phyloP scores from a whole-genome alignment of 2,329 filamentous ascomycete genomes.

The Aspergillus terreus region DNA sequence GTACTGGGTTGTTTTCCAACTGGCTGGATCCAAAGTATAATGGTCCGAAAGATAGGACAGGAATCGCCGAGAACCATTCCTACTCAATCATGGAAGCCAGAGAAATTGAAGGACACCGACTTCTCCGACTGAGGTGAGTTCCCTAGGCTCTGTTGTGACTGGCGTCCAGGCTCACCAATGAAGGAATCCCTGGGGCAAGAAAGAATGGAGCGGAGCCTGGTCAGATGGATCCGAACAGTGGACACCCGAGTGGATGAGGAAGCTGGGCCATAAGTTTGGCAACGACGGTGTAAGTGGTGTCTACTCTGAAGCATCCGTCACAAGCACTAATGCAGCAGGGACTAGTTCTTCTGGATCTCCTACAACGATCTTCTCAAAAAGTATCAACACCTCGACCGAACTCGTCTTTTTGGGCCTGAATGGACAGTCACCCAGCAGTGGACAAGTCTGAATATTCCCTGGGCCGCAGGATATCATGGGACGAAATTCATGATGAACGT shows the following conservation, averaged over 20 bases:
- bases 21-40: constrained; percentile 37
- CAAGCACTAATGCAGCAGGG: constrained; percentile 6
- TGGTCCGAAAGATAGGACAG: constrained; percentile 38
- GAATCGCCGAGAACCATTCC: constrained; percentile 49
- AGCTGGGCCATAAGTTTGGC: constrained; percentile 69
- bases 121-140: constrained; percentile 58
- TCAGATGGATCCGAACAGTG: constrained; percentile 79
- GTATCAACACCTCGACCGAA: constrained; percentile 59
- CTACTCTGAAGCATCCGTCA: too few relatives aligned
- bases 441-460: constrained; percentile 58
- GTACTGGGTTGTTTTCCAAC: constrained; percentile 44
- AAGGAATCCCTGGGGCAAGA: constrained; percentile 77
- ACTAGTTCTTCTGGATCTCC: constrained; percentile 56
- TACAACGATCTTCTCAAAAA: constrained; percentile 57
- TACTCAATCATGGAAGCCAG: constrained; percentile 59
- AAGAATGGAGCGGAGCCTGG: constrained; percentile 79
- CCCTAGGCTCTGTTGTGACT: neutral
- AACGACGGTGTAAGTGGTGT: constrained; percentile 59
- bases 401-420: constrained; percentile 57
- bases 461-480: constrained; percentile 59
- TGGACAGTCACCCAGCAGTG: constrained; percentile 61
- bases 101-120: constrained; percentile 59
- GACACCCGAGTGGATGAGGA: constrained; percentile 73
- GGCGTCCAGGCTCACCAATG: constrained; percentile 12
- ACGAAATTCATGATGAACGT: constrained; percentile 58